Evolutionary conservation across 306 rosid genomes (phyloP).

Genomic region (Ochetophila trinervis): DNA sequence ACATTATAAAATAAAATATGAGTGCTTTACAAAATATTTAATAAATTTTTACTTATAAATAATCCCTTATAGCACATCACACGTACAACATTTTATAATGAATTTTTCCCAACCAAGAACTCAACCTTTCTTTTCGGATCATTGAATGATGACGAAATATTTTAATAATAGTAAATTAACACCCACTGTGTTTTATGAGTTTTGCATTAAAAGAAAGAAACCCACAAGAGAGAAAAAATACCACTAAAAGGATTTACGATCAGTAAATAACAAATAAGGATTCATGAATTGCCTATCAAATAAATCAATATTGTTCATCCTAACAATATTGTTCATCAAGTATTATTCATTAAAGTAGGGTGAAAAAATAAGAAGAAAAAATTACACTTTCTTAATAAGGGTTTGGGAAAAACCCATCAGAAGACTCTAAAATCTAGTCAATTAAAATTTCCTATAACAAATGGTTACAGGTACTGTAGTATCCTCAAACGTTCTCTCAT

Average conservation of each 20-base stretch:
- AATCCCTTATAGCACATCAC: too few species aligned
- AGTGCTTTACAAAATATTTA: too few species aligned
- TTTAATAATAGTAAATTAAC: too few species aligned
- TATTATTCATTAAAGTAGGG: neutral
- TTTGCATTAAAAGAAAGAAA: too few species aligned
- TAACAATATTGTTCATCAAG: constrained; percentile 17
- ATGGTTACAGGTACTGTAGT: constrained; percentile 37
- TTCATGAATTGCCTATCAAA: constrained; percentile 19
- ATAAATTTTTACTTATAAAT: too few species aligned
- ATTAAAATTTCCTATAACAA: constrained; percentile 26
- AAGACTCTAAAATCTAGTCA: constrained; percentile 18
- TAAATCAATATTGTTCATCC: constrained; percentile 12
- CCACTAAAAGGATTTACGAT: neutral
- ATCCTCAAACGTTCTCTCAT: constrained; percentile 32
- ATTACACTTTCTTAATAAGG: constrained; percentile 29
- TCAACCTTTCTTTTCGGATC: too few species aligned
- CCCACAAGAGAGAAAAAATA: too few species aligned
- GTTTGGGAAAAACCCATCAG: constrained; percentile 22
- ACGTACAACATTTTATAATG: too few species aligned
- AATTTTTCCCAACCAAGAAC: too few species aligned
- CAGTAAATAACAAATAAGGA: constrained; percentile 23
- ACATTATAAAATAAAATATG: too few species aligned
- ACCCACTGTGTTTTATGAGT: too few species aligned
- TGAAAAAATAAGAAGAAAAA: neutral
- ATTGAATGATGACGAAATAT: too few species aligned